Percentiles rank a stretch among this genome's conserved stretches.
Evolutionary conservation across 75 land plant genomes (phyloP).

Genomic region (Cunninghamia lanceolata): DNA sequence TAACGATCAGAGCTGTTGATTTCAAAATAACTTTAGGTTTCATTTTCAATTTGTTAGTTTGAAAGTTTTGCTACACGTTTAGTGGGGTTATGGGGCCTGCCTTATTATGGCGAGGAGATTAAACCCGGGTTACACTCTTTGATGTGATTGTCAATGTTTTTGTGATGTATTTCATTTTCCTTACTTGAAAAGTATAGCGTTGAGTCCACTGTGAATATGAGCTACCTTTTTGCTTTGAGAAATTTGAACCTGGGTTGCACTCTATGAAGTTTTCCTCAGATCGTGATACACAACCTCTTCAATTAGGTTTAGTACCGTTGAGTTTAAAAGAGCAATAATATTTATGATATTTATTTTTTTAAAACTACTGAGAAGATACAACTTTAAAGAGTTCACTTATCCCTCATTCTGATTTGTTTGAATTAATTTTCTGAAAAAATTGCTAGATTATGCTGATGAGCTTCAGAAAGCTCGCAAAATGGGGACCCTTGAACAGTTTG

Average conservation of each 20-base stretch:
- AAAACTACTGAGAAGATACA: too few species aligned
- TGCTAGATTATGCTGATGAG: slow-evolving; percentile 74
- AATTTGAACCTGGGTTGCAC: background rate
- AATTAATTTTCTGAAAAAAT: background rate
- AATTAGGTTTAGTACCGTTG: background rate
- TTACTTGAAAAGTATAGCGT: too few species aligned
- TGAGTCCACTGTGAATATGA: too few species aligned
- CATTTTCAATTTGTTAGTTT: too few species aligned
- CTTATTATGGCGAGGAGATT: too few species aligned
- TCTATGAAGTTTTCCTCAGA: background rate
- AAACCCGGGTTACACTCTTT: too few species aligned
- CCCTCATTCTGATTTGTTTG: background rate
- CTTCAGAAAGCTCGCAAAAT: slow-evolving; percentile 62
- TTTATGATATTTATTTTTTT: background rate
- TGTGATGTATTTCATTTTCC: too few species aligned
- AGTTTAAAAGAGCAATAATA: background rate
- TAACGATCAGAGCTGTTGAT: too few species aligned
- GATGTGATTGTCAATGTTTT: too few species aligned
- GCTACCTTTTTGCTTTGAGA: background rate
- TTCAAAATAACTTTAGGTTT: too few species aligned
- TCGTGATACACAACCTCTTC: background rate
- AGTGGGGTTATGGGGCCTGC: too few species aligned
- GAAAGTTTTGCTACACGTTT: too few species aligned
- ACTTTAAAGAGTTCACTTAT: background rate
- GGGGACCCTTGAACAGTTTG: slow-evolving; percentile 59